Percentiles rank a stretch among this genome's conserved stretches.
phyloP scores from a whole-genome alignment of 768 basidiomycete genomes.

The Stropharia rugosoannulata region DNA sequence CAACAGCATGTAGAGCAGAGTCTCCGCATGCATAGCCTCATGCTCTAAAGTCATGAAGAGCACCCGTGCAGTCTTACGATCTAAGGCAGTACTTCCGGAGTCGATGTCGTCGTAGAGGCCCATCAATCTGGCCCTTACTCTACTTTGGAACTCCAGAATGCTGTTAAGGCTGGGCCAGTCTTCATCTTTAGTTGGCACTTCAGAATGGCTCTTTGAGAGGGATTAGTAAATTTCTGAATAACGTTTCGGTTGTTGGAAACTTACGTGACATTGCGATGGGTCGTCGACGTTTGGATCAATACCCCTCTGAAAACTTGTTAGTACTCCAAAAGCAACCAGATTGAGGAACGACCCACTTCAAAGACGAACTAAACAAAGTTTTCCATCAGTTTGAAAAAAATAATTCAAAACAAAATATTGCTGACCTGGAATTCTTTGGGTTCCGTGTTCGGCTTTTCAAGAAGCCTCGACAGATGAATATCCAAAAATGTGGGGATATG shows the following conservation, averaged over 20 bases:
- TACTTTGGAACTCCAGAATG: constrained; percentile 77
- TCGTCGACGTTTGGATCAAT: constrained; percentile 96
- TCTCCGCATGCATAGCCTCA: constrained; percentile 89
- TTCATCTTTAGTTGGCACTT: constrained; percentile 74
- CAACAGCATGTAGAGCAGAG: constrained; percentile 91
- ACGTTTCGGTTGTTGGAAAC: constrained; percentile 20
- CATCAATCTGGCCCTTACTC: constrained; percentile 72
- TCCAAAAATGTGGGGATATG: constrained; percentile 94
- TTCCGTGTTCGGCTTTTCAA: constrained; percentile 79
- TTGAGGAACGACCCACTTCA: constrained; percentile 44
- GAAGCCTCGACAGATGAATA: constrained; percentile 77
- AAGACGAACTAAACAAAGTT: constrained; percentile 58
- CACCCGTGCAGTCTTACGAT: constrained; percentile 71
- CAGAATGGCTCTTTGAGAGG: constrained; percentile 70
- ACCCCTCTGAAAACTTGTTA: constrained; percentile 58
- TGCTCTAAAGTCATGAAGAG: constrained; percentile 93
- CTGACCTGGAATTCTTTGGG: constrained; percentile 76
- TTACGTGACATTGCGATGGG: constrained; percentile 80
- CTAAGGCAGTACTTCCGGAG: constrained; percentile 47
- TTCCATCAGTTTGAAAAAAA: constrained; percentile 11
- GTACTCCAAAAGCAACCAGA: neutral
- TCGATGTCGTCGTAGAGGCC: constrained; percentile 73
- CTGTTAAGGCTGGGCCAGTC: constrained; percentile 81
- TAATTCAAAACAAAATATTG: constrained; percentile 1
- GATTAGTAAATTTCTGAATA: neutral